Evolutionary conservation across 1,284 basidiomycete genomes (phyloP), one percentile per base, ranked within the genome.

Genomic region (Naganishia sp.): DNA sequence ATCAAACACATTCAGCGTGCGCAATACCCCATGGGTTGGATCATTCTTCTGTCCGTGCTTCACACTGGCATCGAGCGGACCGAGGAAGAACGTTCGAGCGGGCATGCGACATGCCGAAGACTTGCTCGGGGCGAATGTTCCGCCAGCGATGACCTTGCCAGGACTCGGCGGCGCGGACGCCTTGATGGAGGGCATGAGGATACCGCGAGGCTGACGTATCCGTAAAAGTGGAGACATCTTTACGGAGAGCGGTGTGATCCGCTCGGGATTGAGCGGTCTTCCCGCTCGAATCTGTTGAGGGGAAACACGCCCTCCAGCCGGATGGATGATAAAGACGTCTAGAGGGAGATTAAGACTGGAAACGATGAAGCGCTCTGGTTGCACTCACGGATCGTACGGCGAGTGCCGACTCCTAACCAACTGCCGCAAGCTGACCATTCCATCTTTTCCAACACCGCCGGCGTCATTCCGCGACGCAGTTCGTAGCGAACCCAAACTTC

Each of bases 401-500:
- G 25, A 15, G 55, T 65, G 45, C 50, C 59, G 28, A 68, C 31
- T 28, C 56, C 59, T 18, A 68, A 49, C 64, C 43, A 63, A 33
- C 54, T 23, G 1, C 64, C 64, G 23, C 55, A 48, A 6, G 23
- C 36, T 16, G 55, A 46, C 68, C 68, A 69, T 23, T 45, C 56
- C 13, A 69, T 63, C 25, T 46, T 55, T 11, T 52, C 45, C 28
- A 69, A 56, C 9, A 50, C 50, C 10, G 64, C 68, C 5, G 64
- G 59, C 18, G 64, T 69, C 15, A 65, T 55, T 18, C 68, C 68
- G 33, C 68, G 46, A 18, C 60, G 52, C 11, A 69, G 43, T 42
- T 69, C 64, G 45, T 59, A 63, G 11, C 68, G 53, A 11, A 69
- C 23, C 68, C 68, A 69, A 10, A 69, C 68, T 18, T 63, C 59